Conservation (phyloP, 2,329 filamentous ascomycete species). For the Aureobasidium subglaciale region DNA sequence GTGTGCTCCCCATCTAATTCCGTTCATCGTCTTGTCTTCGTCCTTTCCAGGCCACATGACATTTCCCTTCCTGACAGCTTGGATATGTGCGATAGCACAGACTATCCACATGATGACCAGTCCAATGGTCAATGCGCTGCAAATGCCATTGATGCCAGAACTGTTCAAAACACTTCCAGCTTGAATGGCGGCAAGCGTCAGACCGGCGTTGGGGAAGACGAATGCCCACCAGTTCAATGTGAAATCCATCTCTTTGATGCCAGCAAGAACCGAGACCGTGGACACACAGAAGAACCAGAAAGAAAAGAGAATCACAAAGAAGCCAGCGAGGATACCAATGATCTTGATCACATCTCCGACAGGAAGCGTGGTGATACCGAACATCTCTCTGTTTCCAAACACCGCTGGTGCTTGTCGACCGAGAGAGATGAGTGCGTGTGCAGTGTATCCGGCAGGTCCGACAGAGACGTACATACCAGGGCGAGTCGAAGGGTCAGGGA, state of each 20-base stretch:
- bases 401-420: constrained; percentile 35
- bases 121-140: constrained; percentile 49
- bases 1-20: constrained; percentile 6
- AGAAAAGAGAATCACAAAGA: constrained; percentile 43
- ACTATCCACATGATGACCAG: constrained; percentile 51
- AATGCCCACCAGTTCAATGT: constrained; percentile 56
- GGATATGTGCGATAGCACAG: constrained; percentile 43
- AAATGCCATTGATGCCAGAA: constrained; percentile 46
- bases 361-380: constrained; percentile 27
- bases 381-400: constrained; percentile 25
- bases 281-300: constrained; percentile 46
- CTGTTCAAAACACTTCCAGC: constrained; percentile 49
- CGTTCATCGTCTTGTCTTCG: constrained; percentile 42
- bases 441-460: constrained; percentile 39
- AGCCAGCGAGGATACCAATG: constrained; percentile 35
- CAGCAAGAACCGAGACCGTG: constrained; percentile 32
- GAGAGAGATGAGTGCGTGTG: constrained; percentile 41
- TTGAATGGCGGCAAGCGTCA: constrained; percentile 53
- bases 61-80: constrained; percentile 44
- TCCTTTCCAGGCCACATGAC: constrained; percentile 55
- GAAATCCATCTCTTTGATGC: constrained; percentile 38
- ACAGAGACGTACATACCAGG: constrained; percentile 49
- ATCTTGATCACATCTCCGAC: constrained; percentile 34
- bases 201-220: constrained; percentile 59
- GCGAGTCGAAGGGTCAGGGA: constrained; percentile 36